A percentile compares a stretch with the other conserved stretches of the same genome.
Conservation (phyloP, 352 stramenopile species). For the Pythium aphanidermatum region DNA sequence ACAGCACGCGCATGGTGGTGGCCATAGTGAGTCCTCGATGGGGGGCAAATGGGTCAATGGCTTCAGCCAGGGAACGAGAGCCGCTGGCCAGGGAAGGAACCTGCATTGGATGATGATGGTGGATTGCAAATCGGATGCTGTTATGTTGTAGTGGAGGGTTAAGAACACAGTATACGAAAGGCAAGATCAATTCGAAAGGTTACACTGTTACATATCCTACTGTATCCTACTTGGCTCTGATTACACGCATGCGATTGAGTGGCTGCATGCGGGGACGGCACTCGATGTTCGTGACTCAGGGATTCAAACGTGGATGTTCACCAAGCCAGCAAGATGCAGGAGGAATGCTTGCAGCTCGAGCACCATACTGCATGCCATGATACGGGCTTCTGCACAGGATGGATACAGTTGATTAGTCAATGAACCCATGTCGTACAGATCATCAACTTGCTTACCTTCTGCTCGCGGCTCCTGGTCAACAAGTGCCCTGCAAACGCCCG, state of each 20-base stretch:
- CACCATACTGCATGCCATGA: neutral
- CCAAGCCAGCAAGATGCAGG: neutral
- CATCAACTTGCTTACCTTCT: slow-evolving; percentile 13
- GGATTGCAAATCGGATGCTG: too few species aligned
- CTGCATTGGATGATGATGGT: too few species aligned
- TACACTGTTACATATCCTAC: too few species aligned
- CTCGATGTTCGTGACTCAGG: slow-evolving; percentile 2
- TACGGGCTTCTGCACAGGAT: neutral
- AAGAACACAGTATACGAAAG: too few species aligned
- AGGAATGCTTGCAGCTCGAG: neutral
- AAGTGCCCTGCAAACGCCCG: slow-evolving; percentile 13
- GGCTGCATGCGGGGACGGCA: too few species aligned
- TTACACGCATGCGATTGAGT: too few species aligned
- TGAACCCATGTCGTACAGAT: neutral
- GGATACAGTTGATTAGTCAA: neutral
- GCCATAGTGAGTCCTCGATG: neutral
- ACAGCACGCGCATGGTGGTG: slow-evolving; percentile 25
- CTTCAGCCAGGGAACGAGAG: too few species aligned
- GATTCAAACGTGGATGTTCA: neutral
- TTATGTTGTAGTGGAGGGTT: too few species aligned
- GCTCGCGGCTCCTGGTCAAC: slow-evolving; percentile 1
- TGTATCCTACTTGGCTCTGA: neutral
- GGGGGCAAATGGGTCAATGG: neutral
- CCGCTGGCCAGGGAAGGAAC: too few species aligned
- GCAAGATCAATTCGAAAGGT: neutral